Percentiles rank a stretch among this genome's conserved stretches.
These are phyloP conservation scores for Apiospora aurea DNA, from an alignment of 2,329 filamentous ascomycete genomes.

Conservation along the genomic window DNA sequence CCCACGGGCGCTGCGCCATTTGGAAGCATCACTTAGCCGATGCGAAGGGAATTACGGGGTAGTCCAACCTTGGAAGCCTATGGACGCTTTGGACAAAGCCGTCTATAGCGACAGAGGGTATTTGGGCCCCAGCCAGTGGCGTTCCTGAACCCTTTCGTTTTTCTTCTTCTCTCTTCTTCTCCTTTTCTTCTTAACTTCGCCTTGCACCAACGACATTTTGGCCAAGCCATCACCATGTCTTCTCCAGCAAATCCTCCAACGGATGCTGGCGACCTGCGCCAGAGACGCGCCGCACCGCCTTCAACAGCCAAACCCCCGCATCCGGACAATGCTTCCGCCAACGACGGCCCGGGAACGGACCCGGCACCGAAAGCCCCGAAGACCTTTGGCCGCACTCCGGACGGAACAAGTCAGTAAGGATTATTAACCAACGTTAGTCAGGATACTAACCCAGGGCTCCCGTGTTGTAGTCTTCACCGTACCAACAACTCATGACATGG, in stretches of 20 bases:
- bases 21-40: conserved; percentile 12
- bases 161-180: neutral
- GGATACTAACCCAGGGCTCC: conserved; percentile 31
- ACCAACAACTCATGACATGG: conserved; percentile 97
- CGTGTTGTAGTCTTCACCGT: conserved; percentile 82
- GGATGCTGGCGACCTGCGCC: conserved; percentile 38
- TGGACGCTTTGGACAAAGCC: neutral
- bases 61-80: conserved; percentile 1
- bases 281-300: conserved; percentile 33
- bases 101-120: neutral
- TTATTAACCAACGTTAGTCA: neutral
- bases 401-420: conserved; percentile 80
- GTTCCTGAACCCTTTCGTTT: neutral
- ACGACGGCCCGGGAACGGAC: conserved; percentile 28
- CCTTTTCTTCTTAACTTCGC: neutral
- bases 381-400: conserved; percentile 89
- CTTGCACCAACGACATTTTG: neutral
- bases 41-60: conserved; percentile 7
- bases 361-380: conserved; percentile 59
- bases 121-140: conserved; percentile 5
- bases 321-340: conserved; percentile 27
- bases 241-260: conserved; percentile 29
- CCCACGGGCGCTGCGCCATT: conserved; percentile 11
- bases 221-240: conserved; percentile 33
- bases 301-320: conserved; percentile 30